A percentile compares a stretch with the other conserved stretches of the same genome.
phyloP scores from a whole-genome alignment of 257 asterid genomes.

The Solanum chiquidenum region DNA sequence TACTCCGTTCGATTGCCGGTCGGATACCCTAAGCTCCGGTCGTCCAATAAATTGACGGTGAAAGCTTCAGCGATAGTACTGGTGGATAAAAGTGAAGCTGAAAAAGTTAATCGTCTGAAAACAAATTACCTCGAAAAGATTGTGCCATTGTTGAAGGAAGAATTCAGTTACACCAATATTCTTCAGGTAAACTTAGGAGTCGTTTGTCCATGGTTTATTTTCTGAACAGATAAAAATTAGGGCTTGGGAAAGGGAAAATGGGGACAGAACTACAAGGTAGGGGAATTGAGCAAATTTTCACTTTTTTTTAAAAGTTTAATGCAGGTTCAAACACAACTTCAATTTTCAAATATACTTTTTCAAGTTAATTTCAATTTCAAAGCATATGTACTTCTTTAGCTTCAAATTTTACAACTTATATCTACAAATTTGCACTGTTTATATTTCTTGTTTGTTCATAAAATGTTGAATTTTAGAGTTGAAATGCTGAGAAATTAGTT shows the following conservation, averaged over 20 bases:
- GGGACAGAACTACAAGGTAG: neutral
- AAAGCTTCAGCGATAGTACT: slow-evolving; percentile 49
- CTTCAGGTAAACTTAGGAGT: too few relatives aligned
- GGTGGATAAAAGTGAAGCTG: slow-evolving; percentile 79
- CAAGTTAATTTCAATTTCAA: neutral
- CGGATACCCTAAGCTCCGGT: slow-evolving; percentile 8
- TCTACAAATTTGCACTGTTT: neutral
- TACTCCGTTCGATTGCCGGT: slow-evolving; percentile 28
- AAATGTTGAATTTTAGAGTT: neutral
- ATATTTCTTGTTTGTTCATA: neutral
- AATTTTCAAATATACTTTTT: neutral
- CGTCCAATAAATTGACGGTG: slow-evolving; percentile 34
- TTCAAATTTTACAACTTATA: neutral
- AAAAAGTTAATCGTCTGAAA: slow-evolving; percentile 58
- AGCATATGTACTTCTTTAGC: neutral
- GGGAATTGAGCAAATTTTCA: neutral
- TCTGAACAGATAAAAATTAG: neutral
- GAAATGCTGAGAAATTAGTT: neutral
- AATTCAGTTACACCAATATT: slow-evolving; percentile 70
- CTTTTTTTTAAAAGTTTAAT: neutral
- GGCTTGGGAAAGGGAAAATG: neutral
- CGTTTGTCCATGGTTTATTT: neutral
- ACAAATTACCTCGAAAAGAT: slow-evolving; percentile 58
- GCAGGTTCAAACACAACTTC: neutral
- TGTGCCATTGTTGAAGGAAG: slow-evolving; percentile 72